These are phyloP conservation scores for Reticulascus tulasneorum DNA, from an alignment of 2,329 filamentous ascomycete species.

Conservation along the genomic window DNA sequence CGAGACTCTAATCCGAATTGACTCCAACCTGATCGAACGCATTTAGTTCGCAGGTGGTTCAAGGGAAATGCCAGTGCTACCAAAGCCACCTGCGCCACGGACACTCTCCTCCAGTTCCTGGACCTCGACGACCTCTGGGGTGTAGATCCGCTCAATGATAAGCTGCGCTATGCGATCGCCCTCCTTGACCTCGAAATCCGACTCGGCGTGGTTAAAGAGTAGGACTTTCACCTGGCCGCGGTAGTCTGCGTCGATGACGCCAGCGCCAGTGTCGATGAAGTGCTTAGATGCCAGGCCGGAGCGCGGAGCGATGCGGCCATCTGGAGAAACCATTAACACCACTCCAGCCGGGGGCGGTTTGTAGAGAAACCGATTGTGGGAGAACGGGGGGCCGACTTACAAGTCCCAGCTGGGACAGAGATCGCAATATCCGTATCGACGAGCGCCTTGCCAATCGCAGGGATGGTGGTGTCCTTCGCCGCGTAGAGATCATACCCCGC, in stretches of 20 bases:
- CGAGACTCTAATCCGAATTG: background rate
- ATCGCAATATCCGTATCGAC: slow-evolving; percentile 91
- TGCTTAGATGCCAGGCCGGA: slow-evolving; percentile 91
- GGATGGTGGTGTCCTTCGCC: slow-evolving; percentile 69
- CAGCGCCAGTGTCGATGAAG: slow-evolving; percentile 93
- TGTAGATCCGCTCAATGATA: slow-evolving; percentile 90
- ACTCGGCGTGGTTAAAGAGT: slow-evolving; percentile 86
- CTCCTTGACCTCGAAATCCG: slow-evolving; percentile 74
- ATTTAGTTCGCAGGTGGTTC: slow-evolving; percentile 9
- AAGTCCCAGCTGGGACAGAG: slow-evolving; percentile 85
- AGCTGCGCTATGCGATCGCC: slow-evolving; percentile 93
- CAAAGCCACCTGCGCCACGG: slow-evolving; percentile 84
- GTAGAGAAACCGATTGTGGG: background rate
- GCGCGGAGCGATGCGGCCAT: slow-evolving; percentile 84
- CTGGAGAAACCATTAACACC: slow-evolving; percentile 36
- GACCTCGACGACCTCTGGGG: slow-evolving; percentile 87
- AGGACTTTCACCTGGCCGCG: slow-evolving; percentile 90
- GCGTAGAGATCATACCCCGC: slow-evolving; percentile 94
- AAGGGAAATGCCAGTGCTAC: slow-evolving; percentile 66
- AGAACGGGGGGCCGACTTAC: slow-evolving; percentile 47
- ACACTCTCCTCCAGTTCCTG: slow-evolving; percentile 86
- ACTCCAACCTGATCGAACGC: background rate
- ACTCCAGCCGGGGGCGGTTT: slow-evolving; percentile 1
- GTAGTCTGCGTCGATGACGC: slow-evolving; percentile 97
- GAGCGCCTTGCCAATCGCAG: slow-evolving; percentile 75